A percentile compares a stretch with the other conserved stretches of the same genome.
phyloP scores from a whole-genome alignment of 148 eudicot species.

The Rhododendron ovatum region DNA sequence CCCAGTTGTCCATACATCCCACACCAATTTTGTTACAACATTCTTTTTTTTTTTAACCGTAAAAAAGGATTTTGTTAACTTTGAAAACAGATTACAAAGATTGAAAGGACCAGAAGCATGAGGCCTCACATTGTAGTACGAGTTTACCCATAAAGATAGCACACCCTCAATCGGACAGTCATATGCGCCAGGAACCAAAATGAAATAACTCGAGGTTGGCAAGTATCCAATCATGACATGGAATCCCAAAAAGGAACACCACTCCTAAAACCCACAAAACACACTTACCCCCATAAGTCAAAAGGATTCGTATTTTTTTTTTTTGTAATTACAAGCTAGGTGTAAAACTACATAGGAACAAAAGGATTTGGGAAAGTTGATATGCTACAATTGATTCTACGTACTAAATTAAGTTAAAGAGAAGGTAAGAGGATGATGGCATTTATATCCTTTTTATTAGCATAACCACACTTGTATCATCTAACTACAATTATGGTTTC shows the following conservation, averaged over 20 bases:
- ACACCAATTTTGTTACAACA: neutral
- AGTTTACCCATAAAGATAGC: neutral
- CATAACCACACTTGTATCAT: neutral
- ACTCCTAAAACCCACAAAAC: neutral
- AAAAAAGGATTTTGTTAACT: neutral
- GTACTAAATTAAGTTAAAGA: too few species aligned
- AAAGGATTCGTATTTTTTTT: neutral
- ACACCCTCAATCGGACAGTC: neutral
- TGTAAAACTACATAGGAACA: neutral
- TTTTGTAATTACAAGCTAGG: neutral
- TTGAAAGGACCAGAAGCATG: neutral
- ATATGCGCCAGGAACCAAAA: neutral
- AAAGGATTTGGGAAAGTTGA: neutral
- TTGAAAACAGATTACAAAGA: neutral
- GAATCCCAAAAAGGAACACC: neutral
- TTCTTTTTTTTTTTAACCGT: neutral
- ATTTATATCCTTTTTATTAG: neutral
- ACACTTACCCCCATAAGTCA: neutral
- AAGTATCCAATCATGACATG: neutral
- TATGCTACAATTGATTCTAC: neutral
- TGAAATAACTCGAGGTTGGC: neutral
- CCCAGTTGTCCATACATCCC: slow-evolving; percentile 37
- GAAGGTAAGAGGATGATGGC: neutral
- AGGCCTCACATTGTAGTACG: neutral
- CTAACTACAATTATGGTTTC: too few species aligned